Base-by-base conservation (phyloP, 2,329 filamentous ascomycete genomes). In the Aspergillus calidoustus region DNA sequence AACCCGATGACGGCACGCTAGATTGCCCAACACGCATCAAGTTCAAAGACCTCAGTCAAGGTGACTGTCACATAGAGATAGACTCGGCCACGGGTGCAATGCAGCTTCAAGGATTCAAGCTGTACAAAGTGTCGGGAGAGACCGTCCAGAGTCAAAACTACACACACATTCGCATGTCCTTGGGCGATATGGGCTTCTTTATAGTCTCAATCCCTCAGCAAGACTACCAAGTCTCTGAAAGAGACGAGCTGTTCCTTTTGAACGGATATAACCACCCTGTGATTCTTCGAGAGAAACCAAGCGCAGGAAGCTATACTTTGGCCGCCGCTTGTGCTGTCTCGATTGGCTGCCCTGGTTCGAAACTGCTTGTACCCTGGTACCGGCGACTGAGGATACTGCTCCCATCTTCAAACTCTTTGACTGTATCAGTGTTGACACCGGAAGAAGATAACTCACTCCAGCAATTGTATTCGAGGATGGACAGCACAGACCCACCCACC, bases 301-400 rank as follows among this genome's bases (percentile, higher is more conserved):
- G n/a, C 7, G 6, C 11, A 19, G 34, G 19, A 3, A 19, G 19
- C 3, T 54, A 43, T 44, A 15, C 23, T 34, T 34, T 57, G 23
- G 43, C 58, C 15, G 9, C 59, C 15, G 22, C 48, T 5, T 60
- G 59, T 47, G 47, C 46, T 9, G 47, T 60, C 15, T 56, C 53
- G 4, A 25, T 47, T n/a, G 6, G 28, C 3, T 15, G n/a, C 28
- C 47, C 34, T 22, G 7, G 8, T 13, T n/a, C 3, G 9, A 41
- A 25, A 15, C 19, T 44, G 25, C 22, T 49, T 9, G 13, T 49
- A 1, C 50, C 57, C 6, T 60, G 50, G 52, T 54, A 44, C 30
- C 38, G 41, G 6, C 23, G 23, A 7, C 15, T 9, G 8, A 30
- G 38, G 9, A 15, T n/a, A 17, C 22, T 23, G 6, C 7, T 17